phyloP scores from a whole-genome alignment of 768 basidiomycete species.

The Hygrophorus pudorinus region DNA sequence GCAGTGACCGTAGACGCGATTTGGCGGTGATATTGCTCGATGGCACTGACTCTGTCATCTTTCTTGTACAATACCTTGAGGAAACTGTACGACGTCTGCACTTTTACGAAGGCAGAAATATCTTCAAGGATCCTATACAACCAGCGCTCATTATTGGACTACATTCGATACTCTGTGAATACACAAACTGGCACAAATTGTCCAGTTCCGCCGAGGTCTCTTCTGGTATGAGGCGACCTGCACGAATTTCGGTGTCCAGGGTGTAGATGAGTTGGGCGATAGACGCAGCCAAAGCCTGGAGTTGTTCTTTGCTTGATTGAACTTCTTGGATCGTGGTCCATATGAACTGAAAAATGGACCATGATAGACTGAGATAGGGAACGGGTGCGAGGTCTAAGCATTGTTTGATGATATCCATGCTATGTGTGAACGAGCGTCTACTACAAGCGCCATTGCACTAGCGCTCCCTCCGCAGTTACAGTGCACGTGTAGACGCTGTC shows the following conservation, averaged over 20 bases:
- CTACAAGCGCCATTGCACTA: too few species aligned
- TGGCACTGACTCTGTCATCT: not conserved
- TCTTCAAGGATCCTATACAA: conserved; percentile 1
- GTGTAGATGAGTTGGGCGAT: conserved; percentile 4
- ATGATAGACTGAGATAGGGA: not conserved
- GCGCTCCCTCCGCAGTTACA: too few species aligned
- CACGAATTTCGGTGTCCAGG: conserved; percentile 6
- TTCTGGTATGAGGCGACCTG: not conserved
- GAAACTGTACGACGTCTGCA: not conserved
- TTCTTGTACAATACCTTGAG: not conserved
- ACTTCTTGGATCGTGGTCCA: not conserved
- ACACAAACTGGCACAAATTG: too few species aligned
- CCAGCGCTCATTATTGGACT: too few species aligned
- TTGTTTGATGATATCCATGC: not conserved
- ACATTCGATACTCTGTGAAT: too few species aligned
- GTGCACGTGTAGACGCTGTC: too few species aligned
- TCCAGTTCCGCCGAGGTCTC: too few species aligned
- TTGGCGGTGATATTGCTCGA: not conserved
- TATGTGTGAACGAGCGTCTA: not conserved
- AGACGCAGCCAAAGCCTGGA: not conserved
- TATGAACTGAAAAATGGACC: not conserved
- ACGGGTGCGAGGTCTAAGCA: not conserved
- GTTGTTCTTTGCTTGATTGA: conserved; percentile 4
- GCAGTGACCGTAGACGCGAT: not conserved
- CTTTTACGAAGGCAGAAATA: not conserved